Evolutionary conservation across 2,329 filamentous ascomycete genomes (phyloP), one percentile per base, ranked within the genome.

Genomic region (Colletotrichum spaethianum): DNA sequence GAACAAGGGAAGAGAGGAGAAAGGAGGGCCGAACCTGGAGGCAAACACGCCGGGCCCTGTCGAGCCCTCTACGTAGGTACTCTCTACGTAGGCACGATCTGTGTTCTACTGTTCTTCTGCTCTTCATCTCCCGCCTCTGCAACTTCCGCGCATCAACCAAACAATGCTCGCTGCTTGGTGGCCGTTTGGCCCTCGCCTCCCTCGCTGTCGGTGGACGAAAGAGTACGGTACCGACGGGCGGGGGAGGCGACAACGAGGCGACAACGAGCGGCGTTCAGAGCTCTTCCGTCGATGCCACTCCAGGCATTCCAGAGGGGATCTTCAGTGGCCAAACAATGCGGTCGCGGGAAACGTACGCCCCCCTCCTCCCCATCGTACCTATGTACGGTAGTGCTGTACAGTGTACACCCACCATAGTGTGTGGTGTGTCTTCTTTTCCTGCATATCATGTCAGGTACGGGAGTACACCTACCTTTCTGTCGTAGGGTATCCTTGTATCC

Each of bases 401-500:
- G n/a, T n/a, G n/a, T n/a, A n/a, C n/a, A n/a, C n/a, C n/a, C n/a
- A n/a, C n/a, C n/a, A n/a, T n/a, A n/a, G n/a, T 38, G n/a, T 18
- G 28, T 16, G 1, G 14, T 16, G n/a, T 16, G 11, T 42, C 44
- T 33, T n/a, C 33, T 12, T 40, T 63, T 63, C 16, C 20, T 52
- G 11, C 44, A 50, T 63, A 38, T 50, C 31, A 52, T 40, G 60
- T 28, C 18, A 52, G 23, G 60, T 16, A 50, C 44, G 8, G 16
- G 1, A 57, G 56, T 40, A 23, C 20, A 1, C 23, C 36, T 16
- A 23, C 38, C 7, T 28, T 50, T 9, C 20, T 5, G 1, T 36
- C 14, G 28, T 33, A 42, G 31, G 57, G 33, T 48, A 69, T 63
- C 59, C 64, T 69, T 53, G 69, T 69, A 72, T 40, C 69, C 64